Evolutionary conservation across 192 early-diverging fungal genomes (phyloP).

Genomic region (Phlyctochytrium bullatum): DNA sequence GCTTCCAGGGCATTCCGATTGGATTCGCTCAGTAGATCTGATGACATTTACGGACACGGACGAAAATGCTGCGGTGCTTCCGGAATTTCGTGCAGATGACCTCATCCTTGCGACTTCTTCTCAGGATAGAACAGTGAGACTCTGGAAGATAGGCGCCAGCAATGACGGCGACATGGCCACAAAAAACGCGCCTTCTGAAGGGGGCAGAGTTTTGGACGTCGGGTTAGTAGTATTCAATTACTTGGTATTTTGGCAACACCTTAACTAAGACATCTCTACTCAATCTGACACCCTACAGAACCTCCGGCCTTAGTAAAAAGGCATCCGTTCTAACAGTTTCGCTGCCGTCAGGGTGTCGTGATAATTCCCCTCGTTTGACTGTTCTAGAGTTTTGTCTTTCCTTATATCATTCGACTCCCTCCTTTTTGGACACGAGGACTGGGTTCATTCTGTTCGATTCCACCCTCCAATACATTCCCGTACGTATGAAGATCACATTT

Average conservation of each 20-base stretch:
- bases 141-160: constrained; percentile 81
- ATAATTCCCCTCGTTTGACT: no score
- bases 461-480: constrained; percentile 44
- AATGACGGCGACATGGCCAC: no score
- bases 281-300: no score
- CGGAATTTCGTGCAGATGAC: constrained; percentile 65
- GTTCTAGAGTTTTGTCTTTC: constrained; percentile 22
- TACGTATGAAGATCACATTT: background rate
- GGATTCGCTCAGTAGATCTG: constrained; percentile 82
- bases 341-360: no score
- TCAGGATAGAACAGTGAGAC: constrained; percentile 89
- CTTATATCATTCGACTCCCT: constrained; percentile 83
- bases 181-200: no score
- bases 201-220: no score
- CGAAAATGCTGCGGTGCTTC: constrained; percentile 33
- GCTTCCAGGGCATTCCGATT: constrained; percentile 89
- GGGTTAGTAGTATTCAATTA: no score
- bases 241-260: no score
- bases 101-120: constrained; percentile 84
- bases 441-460: constrained; percentile 88
- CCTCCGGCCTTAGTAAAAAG: no score
- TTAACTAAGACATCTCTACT: no score
- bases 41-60: constrained; percentile 52
- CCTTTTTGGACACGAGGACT: constrained; percentile 94
- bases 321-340: no score